Evolutionary conservation across 208 protist genomes (phyloP).

Genomic region (Crithidia bombi): DNA sequence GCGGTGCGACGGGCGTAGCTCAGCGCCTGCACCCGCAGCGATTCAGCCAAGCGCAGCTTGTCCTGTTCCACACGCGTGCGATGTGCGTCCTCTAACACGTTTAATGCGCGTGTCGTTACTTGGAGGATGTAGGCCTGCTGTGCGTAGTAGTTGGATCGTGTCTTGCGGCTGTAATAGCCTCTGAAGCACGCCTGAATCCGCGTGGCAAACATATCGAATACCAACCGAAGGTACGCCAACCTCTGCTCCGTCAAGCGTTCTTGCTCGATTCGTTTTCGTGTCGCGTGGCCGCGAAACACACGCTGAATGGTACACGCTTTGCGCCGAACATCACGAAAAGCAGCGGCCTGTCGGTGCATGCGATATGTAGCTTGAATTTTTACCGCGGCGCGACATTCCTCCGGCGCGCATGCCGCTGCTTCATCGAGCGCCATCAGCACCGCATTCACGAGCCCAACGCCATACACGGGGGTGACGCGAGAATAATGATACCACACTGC

Average conservation of each 20-base stretch:
- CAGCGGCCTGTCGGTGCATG: slow-evolving; percentile 47
- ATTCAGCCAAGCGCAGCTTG: slow-evolving; percentile 17
- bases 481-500: slow-evolving; percentile 18
- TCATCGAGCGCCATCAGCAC: slow-evolving; percentile 33
- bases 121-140: slow-evolving; percentile 53
- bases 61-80: slow-evolving; percentile 35
- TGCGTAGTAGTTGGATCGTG: slow-evolving; percentile 68
- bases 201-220: slow-evolving; percentile 77
- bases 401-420: slow-evolving; percentile 13
- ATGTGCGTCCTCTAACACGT: slow-evolving; percentile 32
- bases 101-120: slow-evolving; percentile 42
- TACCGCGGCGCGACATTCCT: slow-evolving; percentile 30
- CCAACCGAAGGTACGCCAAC: slow-evolving; percentile 27
- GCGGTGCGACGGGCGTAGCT: slow-evolving; percentile 46
- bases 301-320: slow-evolving; percentile 53
- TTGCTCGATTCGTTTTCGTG: slow-evolving; percentile 30
- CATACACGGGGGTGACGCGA: slow-evolving; percentile 24
- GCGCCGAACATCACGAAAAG: slow-evolving; percentile 26
- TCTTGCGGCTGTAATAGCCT: slow-evolving; percentile 54
- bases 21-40: slow-evolving; percentile 7
- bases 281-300: slow-evolving; percentile 53
- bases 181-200: slow-evolving; percentile 75
- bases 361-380: slow-evolving; percentile 65
- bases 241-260: slow-evolving; percentile 10
- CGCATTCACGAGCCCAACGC: slow-evolving; percentile 26